Percentiles rank a stretch among this genome's conserved stretches.
phyloP scores from a whole-genome alignment of 1,284 basidiomycete species.

The Wolfiporia cocos region DNA sequence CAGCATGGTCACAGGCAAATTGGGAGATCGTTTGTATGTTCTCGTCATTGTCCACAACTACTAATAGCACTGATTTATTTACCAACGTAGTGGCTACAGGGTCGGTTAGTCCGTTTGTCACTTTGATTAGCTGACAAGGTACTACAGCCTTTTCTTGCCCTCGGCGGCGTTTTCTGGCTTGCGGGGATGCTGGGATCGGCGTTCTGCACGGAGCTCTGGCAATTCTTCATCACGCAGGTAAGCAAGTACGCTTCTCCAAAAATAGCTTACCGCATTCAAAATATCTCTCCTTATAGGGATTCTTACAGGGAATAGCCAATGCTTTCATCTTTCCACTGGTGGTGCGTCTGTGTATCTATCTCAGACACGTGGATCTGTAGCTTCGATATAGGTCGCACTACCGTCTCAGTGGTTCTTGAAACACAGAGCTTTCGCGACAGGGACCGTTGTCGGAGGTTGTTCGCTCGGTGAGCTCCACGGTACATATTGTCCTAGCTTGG shows the following conservation, averaged over 20 bases:
- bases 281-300: slow-evolving; percentile 7
- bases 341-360: slow-evolving; percentile 3
- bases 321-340: slow-evolving; percentile 14
- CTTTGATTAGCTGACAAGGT: no score
- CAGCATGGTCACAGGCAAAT: slow-evolving; percentile 19
- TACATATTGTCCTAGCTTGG: not conserved
- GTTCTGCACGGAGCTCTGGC: slow-evolving; percentile 22
- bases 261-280: not conserved
- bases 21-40: slow-evolving; percentile 23
- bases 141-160: slow-evolving; percentile 16
- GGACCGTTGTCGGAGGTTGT: slow-evolving; percentile 13
- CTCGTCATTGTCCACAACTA: no score
- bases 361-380: not conserved
- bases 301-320: slow-evolving; percentile 12
- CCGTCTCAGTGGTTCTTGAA: slow-evolving; percentile 16
- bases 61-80: no score
- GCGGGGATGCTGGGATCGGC: slow-evolving; percentile 20
- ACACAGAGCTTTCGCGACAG: slow-evolving; percentile 13
- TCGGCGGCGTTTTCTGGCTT: slow-evolving; percentile 18
- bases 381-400: slow-evolving; percentile 9
- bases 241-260: not conserved
- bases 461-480: slow-evolving; percentile 7
- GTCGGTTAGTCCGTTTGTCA: no score
- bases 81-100: no score
- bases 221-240: slow-evolving; percentile 23